Evolutionary conservation across 306 rosid genomes (phyloP), one percentile per base, ranked within the genome.

Genomic region (Prunus mongolica): DNA sequence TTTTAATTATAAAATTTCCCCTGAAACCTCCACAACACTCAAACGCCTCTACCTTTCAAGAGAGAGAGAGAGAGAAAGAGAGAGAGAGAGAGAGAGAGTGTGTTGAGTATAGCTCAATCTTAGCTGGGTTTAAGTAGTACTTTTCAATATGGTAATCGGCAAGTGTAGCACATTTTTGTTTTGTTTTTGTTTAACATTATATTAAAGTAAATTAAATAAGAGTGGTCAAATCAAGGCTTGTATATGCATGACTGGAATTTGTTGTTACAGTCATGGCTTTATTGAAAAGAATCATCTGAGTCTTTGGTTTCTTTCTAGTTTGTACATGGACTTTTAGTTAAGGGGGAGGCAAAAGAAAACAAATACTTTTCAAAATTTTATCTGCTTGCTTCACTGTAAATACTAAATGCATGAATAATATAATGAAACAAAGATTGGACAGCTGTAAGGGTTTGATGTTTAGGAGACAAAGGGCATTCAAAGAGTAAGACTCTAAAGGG

Each of bases 41-140:
- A 18, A 49, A 67, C 22, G 2, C 38, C 15, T 62, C 50, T 15
- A 7, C 57, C 57, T 18, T 52, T 6, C 20, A 52, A 52, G n/a
- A n/a, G n/a, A n/a, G n/a, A n/a, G 45, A 74, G 27, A 67, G 51
- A 52, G 63, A 74, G 74, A 77, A 60, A 79, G 24, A 72, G 55
- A 51, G 67, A 72, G 72, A 28, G 60, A 78, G 24, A 71, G 81
- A 79, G 82, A 75, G 58, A 75, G 72, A 58, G 77, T 71, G 66
- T 74, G 51, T 72, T 80, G 69, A 80, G 89, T 84, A 80, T 84
- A 78, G 85, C 87, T 83, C 82, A 89, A 90, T 30, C 87, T 89
- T 91, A 91, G 97, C 84, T 87, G 94, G 94, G 88, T 90, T 84
- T 94, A 76, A 86, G 87, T 85, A 91, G 67, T 82, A 3, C 13